Evolutionary conservation across 176 grass and related monocot species (phyloP).

Genomic region (Oryza nivara): DNA sequence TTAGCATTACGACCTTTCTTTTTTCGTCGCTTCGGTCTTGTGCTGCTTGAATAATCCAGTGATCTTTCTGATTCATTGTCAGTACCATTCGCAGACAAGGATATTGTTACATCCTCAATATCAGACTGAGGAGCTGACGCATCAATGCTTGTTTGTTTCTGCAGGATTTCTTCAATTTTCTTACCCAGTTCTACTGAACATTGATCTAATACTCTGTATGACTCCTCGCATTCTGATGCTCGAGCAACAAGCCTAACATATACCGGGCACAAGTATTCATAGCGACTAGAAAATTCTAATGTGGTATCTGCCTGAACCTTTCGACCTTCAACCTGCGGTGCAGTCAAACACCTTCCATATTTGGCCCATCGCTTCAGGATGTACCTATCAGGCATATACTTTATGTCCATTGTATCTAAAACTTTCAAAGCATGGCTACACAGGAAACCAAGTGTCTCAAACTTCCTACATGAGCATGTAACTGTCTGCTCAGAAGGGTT

Average conservation of each 20-base stretch:
- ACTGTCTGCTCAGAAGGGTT: slow-evolving; percentile 59
- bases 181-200: slow-evolving; percentile 51
- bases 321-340: slow-evolving; percentile 35
- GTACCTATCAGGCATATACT: slow-evolving; percentile 62
- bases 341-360: slow-evolving; percentile 38
- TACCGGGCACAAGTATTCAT: slow-evolving; percentile 55
- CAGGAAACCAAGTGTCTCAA: slow-evolving; percentile 62
- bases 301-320: slow-evolving; percentile 49
- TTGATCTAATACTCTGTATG: slow-evolving; percentile 54
- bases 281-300: slow-evolving; percentile 63
- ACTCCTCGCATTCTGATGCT: slow-evolving; percentile 70
- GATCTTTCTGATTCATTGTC: slow-evolving; percentile 37
- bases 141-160: slow-evolving; percentile 60
- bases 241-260: slow-evolving; percentile 55
- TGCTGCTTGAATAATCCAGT: slow-evolving; percentile 39
- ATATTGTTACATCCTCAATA: slow-evolving; percentile 53
- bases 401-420: slow-evolving; percentile 73
- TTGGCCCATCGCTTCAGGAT: slow-evolving; percentile 69
- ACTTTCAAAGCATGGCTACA: slow-evolving; percentile 75
- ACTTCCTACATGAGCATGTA: slow-evolving; percentile 62
- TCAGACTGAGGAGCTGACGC: slow-evolving; percentile 35
- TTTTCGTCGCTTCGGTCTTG: slow-evolving; percentile 37
- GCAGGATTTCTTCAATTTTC: slow-evolving; percentile 59
- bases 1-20: slow-evolving; percentile 45
- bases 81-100: slow-evolving; percentile 41